Evolutionary conservation across 768 basidiomycete species (phyloP).

Genomic region (Boletus subcaerulescens): DNA sequence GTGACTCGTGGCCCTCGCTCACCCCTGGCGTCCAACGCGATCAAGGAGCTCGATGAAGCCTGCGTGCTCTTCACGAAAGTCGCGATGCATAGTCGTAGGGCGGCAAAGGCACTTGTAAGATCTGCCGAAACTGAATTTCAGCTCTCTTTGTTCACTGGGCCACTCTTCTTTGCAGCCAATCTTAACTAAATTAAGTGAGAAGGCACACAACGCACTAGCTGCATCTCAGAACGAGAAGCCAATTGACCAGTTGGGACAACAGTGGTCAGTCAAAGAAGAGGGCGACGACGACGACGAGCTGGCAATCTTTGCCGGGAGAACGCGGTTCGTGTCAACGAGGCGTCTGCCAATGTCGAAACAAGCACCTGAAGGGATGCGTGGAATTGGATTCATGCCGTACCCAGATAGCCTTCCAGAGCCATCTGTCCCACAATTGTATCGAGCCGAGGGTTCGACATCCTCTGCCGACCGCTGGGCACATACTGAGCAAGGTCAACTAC

Average conservation of each 20-base stretch:
- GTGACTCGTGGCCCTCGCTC: slow-evolving; percentile 72
- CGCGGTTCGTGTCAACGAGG: slow-evolving; percentile 54
- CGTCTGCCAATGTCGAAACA: slow-evolving; percentile 26
- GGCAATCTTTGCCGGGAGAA: slow-evolving; percentile 66
- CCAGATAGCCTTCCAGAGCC: not conserved
- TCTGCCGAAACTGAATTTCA: not conserved
- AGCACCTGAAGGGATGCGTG: slow-evolving; percentile 2
- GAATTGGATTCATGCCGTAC: not conserved
- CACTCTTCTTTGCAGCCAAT: slow-evolving; percentile 41
- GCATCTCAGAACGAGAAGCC: slow-evolving; percentile 38
- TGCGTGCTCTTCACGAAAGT: slow-evolving; percentile 65
- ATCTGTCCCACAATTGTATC: slow-evolving; percentile 10
- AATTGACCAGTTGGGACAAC: slow-evolving; percentile 31
- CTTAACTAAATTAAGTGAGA: slow-evolving; percentile 57
- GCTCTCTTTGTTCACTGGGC: slow-evolving; percentile 2
- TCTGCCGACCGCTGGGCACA: slow-evolving; percentile 16
- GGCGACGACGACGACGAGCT: slow-evolving; percentile 58
- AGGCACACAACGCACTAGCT: slow-evolving; percentile 57
- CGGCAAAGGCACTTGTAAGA: slow-evolving; percentile 62
- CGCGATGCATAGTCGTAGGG: slow-evolving; percentile 54
- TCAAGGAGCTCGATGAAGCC: slow-evolving; percentile 67
- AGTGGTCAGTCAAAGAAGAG: slow-evolving; percentile 54
- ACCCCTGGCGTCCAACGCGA: slow-evolving; percentile 62
- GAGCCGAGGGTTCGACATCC: slow-evolving; percentile 12
- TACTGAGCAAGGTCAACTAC: slow-evolving; percentile 14